These are phyloP conservation scores for Talaromyces borbonicus DNA, from an alignment of 495 filamentous ascomycete genomes.

Conservation along the genomic window DNA sequence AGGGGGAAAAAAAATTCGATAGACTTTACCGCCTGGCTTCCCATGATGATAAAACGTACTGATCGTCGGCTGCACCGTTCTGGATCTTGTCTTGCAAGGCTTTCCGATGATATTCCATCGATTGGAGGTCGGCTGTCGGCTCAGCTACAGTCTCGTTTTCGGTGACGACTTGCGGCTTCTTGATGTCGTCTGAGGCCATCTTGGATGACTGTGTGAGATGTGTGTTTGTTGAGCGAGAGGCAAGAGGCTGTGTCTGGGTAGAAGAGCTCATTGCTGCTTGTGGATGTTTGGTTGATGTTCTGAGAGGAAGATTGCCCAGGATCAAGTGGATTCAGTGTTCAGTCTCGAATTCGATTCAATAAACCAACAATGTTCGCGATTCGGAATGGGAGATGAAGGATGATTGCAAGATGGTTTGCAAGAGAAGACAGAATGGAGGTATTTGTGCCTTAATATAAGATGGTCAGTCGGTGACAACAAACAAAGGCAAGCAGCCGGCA, in stretches of 20 bases:
- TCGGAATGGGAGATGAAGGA: not conserved
- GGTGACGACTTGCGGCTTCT: slow-evolving; percentile 22
- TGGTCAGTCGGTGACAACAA: too few species aligned
- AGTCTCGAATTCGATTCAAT: not conserved
- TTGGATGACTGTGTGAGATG: slow-evolving; percentile 17
- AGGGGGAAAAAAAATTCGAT: slow-evolving; percentile 8
- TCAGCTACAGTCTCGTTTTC: slow-evolving; percentile 5
- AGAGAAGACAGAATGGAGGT: too few species aligned
- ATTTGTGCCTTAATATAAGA: too few species aligned
- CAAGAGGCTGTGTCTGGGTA: slow-evolving; percentile 25
- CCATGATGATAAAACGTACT: slow-evolving; percentile 37
- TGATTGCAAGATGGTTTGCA: too few species aligned
- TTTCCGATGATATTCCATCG: slow-evolving; percentile 74
- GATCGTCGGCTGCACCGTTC: slow-evolving; percentile 38
- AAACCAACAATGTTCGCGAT: not conserved
- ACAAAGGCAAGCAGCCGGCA: too few species aligned
- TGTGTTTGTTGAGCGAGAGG: slow-evolving; percentile 36
- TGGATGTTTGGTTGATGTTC: not conserved
- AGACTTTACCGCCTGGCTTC: slow-evolving; percentile 3
- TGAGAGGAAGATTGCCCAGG: not conserved
- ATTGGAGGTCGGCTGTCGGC: slow-evolving; percentile 22
- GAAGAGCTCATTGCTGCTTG: not conserved
- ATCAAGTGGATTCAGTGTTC: not conserved
- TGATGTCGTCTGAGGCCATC: slow-evolving; percentile 5
- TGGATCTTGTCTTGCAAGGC: slow-evolving; percentile 63